Conservation (phyloP, 495 filamentous ascomycete species). For the Aspergillus egyptiacus region DNA sequence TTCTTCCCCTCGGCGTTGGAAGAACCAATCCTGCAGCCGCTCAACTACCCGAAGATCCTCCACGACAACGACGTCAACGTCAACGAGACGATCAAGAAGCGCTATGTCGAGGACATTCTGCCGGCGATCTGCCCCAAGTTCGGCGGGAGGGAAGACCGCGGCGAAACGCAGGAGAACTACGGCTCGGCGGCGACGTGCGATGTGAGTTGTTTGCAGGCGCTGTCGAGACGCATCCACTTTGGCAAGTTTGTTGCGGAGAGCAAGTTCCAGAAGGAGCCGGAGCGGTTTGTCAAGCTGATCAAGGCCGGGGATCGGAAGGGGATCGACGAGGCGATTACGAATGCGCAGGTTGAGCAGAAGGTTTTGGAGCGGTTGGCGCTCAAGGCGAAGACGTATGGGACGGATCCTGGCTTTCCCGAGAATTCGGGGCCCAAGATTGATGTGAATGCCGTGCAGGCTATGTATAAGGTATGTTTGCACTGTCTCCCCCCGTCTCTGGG, state of each 20-base stretch:
- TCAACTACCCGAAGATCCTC: conserved; percentile 87
- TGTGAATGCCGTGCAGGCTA: conserved; percentile 82
- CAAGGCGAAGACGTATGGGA: conserved; percentile 95
- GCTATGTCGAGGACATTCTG: conserved; percentile 78
- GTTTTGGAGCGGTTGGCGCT: conserved; percentile 80
- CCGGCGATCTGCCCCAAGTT: conserved; percentile 72
- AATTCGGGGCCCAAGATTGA: conserved; percentile 70
- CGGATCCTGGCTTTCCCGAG: conserved; percentile 66
- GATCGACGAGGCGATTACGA: conserved; percentile 86
- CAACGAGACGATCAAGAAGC: conserved; percentile 77
- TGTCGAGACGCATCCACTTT: conserved; percentile 91
- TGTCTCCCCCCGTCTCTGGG: background rate
- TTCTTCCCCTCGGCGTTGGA: conserved; percentile 87
- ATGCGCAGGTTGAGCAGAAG: conserved; percentile 82
- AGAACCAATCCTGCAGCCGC: conserved; percentile 74
- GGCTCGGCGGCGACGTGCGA: conserved; percentile 89
- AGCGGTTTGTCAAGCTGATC: conserved; percentile 75
- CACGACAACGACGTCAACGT: conserved; percentile 88
- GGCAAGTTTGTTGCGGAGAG: conserved; percentile 98
- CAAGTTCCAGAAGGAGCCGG: conserved; percentile 86
- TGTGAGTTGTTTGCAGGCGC: conserved; percentile 82
- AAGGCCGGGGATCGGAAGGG: conserved; percentile 67
- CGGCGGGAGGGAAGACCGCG: conserved; percentile 62
- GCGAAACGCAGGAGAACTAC: conserved; percentile 89
- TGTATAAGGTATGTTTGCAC: conserved; percentile 76